A percentile compares a stretch with the other conserved stretches of the same genome.
Evolutionary conservation across 306 rosid genomes (phyloP).

Genomic region (Ormosia semicastrata): DNA sequence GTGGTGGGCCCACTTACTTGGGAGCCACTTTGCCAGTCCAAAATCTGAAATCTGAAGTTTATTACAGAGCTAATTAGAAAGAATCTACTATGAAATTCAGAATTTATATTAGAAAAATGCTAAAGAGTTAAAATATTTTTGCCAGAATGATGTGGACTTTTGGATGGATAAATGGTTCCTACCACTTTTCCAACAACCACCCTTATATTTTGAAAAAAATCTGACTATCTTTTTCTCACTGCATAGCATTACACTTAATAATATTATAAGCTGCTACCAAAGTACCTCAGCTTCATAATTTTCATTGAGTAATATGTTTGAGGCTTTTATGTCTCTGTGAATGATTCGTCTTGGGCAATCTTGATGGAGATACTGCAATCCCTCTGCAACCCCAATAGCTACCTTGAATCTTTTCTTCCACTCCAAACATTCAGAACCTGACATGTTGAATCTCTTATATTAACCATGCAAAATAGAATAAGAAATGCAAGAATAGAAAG

Average conservation of each 20-base stretch:
- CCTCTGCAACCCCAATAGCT: slow-evolving; percentile 83
- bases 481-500: neutral
- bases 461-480: neutral
- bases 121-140: no score
- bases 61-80: neutral
- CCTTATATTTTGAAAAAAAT: no score
- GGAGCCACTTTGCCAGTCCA: slow-evolving; percentile 98
- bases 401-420: slow-evolving; percentile 83
- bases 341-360: slow-evolving; percentile 86
- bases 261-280: neutral
- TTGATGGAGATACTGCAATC: slow-evolving; percentile 76
- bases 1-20: slow-evolving; percentile 89
- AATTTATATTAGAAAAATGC: neutral
- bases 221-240: no score
- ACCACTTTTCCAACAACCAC: no score
- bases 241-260: no score
- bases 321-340: slow-evolving; percentile 96
- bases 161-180: no score
- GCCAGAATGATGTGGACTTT: no score
- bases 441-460: slow-evolving; percentile 33
- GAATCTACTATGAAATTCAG: neutral
- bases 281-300: slow-evolving; percentile 80
- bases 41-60: slow-evolving; percentile 84
- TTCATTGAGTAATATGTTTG: slow-evolving; percentile 69
- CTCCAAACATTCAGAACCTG: slow-evolving; percentile 62